Base-by-base conservation (phyloP, 2,329 filamentous ascomycete species). In the Volutella citrinella region DNA sequence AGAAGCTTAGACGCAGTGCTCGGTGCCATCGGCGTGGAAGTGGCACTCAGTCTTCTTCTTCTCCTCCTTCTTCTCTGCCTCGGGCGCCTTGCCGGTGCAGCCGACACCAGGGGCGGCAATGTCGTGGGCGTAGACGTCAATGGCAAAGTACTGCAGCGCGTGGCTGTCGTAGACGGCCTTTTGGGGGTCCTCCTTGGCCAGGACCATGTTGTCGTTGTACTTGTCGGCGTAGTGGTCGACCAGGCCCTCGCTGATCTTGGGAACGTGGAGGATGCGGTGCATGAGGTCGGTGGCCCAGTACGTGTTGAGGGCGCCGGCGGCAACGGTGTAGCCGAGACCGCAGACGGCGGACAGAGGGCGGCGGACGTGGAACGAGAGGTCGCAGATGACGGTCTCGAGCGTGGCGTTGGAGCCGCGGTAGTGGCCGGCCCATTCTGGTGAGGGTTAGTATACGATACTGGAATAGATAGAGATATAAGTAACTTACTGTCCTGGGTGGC, bases 321-420 rank as follows among this genome's bases (percentile, higher is more conserved):
- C 68, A 7, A 86, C 74, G 7, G 70, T 78, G 60, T 82, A 84
- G 31, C 81, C 82, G 13, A 72, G 63, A 17, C 68, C 69, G 56
- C 82, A 86, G 51, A 85, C 66, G 19, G 70, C 69, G 31, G 71
- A 65, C 7, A 86, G 70, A 14, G 69, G 70, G 21, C 69, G 71
- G 30, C 81, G 76, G 28, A 68, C 69, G 22, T 62, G 52, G 57
- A 78, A 86, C 3, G 79, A 83, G 3, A 75, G 64, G 6, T 72
- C 69, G 59, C 82, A 86, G 57, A 86, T 84, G 45, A 85, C 82
- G 3, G 81, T 86, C 58, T 86, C 80, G 1, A 68, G 60, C 4
- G 79, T 78, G 4, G 72, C 80, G 41, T 85, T 85, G 17, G 57
- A 51, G 26, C 81, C 81, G 34, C 82, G 76, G 75, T 75, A 83